Base-by-base conservation (phyloP, 805 yeast species). In the Wickerhamomyces ciferrii region DNA sequence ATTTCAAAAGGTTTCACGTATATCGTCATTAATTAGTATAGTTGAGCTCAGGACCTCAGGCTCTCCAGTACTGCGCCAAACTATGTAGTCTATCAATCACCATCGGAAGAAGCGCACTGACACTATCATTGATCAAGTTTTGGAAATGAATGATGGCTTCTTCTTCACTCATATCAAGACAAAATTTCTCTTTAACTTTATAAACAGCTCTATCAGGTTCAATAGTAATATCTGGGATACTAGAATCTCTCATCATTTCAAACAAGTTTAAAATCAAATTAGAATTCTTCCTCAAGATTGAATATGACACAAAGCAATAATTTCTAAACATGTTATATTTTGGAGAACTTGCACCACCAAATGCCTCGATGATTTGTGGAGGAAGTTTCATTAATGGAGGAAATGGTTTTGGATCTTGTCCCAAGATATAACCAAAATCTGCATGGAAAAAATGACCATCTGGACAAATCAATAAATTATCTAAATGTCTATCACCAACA, bases 361-460 rank as follows among this genome's bases (percentile, higher is more conserved):
- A 94, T 0, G 97, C 98, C 53, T 94, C 99, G 38, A 94, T 87
- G 17, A 94, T 85, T 65, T 94, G 99, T 38, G 94, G 94, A 0
- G 99, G 99, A 35, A 94, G 70, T 60, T 94, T 94, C 97, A 94
- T 94, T 68, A 92, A 74, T 1, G 99, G 99, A 14, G 99, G 98
- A 67, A 94, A 94, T 14, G 98, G 98, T 63, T 94, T 94, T 2
- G 99, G 99, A 63, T 94, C 99, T 44, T 91, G 83, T 0, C 99
- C 99, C 45, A 94, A 69, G 43, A 94, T 92, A 59, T 94, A 94
- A 1, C 99, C 99, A 65, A 88, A 94, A 66, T 94, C 99, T 1
- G 96, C 97, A 66, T 94, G 99, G 79, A 96, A 92, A 62, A 94
- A 94, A 55, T 82, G 87, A 2, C 95, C 84, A 75, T 92, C 85